Base-by-base conservation (phyloP, 2,329 filamentous ascomycete genomes). In the Pseudofabraea citricarpa region DNA sequence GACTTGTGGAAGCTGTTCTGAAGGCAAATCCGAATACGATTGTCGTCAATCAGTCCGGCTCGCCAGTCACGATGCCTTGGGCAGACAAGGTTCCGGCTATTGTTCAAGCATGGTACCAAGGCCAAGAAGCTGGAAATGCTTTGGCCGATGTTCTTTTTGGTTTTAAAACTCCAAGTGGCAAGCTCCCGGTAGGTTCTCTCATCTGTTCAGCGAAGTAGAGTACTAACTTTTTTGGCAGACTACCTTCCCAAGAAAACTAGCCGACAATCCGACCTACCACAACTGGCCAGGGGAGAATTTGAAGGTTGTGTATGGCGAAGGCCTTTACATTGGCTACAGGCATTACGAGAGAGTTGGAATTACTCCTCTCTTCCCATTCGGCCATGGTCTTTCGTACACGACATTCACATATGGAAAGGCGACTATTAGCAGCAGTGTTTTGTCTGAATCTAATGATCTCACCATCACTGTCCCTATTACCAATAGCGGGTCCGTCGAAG, bases 321-420 rank as follows among this genome's bases (percentile, higher is more conserved):
- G 82, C 12, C 64, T 89, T 10, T 86, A 81, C 63, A 76, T 89
- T 43, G 85, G 85, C 2, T 89, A 90, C 64, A 68, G 79, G 15
- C 81, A 86, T 63, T 88, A 86, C 61, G 84, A 90, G 55, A 75
- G 75, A 16, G 66, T 71, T 10, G 69, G 70, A 20, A 72, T 82
- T 39, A 64, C 71, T 5, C 80, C 81, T 0, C 69, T 85, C 0
- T 89, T 87, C 64, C 72, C 82, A 21, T 89, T 89, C 51, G 85
- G 85, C 9, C 83, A 87, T 58, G 85, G 85, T 2, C 71, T 89
- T 6, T 85, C 81, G 0, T 90, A 89, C 61, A 87, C 84, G 0
- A 74, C 67, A 0, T 89, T 89, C 58, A 70, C 74, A 36, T 83
- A 86, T 56, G 78, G 79, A 12, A 66, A 70, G 1, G 73, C 80